These are phyloP conservation scores for Westerdykella aurantiaca DNA, from an alignment of 2,329 filamentous ascomycete genomes.

Conservation along the genomic window DNA sequence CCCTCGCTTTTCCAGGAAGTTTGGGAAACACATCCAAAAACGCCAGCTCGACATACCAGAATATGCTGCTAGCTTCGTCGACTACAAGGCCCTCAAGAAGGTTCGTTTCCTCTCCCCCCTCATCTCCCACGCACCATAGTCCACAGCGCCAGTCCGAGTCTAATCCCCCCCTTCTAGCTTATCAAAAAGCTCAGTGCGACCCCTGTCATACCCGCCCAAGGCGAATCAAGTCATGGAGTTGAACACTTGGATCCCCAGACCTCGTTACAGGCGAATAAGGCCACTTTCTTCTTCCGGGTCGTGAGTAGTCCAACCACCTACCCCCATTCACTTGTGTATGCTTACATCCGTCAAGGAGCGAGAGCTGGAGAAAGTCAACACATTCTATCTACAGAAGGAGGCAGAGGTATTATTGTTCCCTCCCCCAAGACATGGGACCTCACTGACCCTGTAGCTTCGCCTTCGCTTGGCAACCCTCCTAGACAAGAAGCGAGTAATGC, in stretches of 20 bases:
- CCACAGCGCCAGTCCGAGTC: not conserved
- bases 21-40: slow-evolving; percentile 99
- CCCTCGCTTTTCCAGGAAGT: slow-evolving; percentile 67
- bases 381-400: slow-evolving; percentile 95
- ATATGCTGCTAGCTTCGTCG: slow-evolving; percentile 98
- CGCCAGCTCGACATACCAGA: slow-evolving; percentile 97
- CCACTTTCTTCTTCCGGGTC: slow-evolving; percentile 96
- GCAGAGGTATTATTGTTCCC: slow-evolving; percentile 69
- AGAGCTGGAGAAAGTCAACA: slow-evolving; percentile 97
- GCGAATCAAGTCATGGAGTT: slow-evolving; percentile 47
- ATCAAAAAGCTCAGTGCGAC: slow-evolving; percentile 97
- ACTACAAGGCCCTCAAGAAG: slow-evolving; percentile 99
- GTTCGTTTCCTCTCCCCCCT: slow-evolving; percentile 45
- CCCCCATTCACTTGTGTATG: not conserved
- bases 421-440: slow-evolving; percentile 1
- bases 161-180: slow-evolving; percentile 55
- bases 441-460: slow-evolving; percentile 64
- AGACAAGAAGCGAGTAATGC: slow-evolving; percentile 90
- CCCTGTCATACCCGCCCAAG: slow-evolving; percentile 72
- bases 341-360: slow-evolving; percentile 60
- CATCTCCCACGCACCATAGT: not conserved
- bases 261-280: slow-evolving; percentile 91
- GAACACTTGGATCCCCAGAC: slow-evolving; percentile 68
- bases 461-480: slow-evolving; percentile 84
- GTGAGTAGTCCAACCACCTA: slow-evolving; percentile 48